These are phyloP conservation scores for Dendryphion nanum DNA, from an alignment of 2,329 filamentous ascomycete species.

Conservation along the genomic window DNA sequence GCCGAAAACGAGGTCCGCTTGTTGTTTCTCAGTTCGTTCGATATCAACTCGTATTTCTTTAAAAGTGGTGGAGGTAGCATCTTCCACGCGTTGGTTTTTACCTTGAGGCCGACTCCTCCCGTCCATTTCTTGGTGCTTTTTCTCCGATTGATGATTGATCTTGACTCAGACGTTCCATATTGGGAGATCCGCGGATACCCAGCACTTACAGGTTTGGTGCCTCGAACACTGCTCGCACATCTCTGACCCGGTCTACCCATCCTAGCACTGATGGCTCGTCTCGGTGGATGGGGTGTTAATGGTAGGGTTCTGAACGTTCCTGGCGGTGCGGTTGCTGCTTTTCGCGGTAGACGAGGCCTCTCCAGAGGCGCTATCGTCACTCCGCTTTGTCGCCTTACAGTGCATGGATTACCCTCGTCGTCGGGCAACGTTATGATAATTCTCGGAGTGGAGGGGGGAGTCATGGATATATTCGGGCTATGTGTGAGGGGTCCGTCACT, in stretches of 20 bases:
- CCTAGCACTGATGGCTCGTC: slow-evolving; percentile 27
- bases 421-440: too few species aligned
- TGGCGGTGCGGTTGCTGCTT: slow-evolving; percentile 20
- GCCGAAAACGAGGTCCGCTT: slow-evolving; percentile 16
- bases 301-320: slow-evolving; percentile 6
- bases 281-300: slow-evolving; percentile 15
- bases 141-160: slow-evolving; percentile 9
- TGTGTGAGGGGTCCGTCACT: too few species aligned
- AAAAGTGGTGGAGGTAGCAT: slow-evolving; percentile 2
- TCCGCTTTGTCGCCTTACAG: too few species aligned
- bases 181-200: slow-evolving; percentile 6
- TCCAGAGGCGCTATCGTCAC: too few species aligned
- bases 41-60: slow-evolving; percentile 2
- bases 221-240: slow-evolving; percentile 4
- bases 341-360: slow-evolving; percentile 14
- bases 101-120: slow-evolving; percentile 10
- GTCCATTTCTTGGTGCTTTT: slow-evolving; percentile 11
- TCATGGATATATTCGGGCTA: too few species aligned
- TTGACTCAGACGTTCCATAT: slow-evolving; percentile 3
- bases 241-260: slow-evolving; percentile 5
- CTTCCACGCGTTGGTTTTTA: slow-evolving; percentile 11
- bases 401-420: too few species aligned
- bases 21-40: not conserved
- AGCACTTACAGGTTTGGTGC: slow-evolving; percentile 5
- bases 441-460: too few species aligned